These are phyloP conservation scores for Talaromyces borbonicus DNA, from an alignment of 495 filamentous ascomycete genomes.

Conservation along the genomic window DNA sequence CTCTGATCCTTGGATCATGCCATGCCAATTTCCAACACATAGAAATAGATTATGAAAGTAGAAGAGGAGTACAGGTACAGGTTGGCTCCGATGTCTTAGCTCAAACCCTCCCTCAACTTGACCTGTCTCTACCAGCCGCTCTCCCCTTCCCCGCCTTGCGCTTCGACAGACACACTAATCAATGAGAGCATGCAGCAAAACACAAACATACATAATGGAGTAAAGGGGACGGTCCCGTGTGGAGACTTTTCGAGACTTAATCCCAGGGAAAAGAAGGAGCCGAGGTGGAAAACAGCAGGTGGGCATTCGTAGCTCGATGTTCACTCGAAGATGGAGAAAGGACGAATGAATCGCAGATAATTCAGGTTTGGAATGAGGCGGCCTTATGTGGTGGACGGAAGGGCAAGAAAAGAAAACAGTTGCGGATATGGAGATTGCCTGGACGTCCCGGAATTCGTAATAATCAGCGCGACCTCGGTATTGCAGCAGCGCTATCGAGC, in stretches of 20 bases:
- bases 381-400: constrained; percentile 8
- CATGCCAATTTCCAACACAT: constrained; percentile 5
- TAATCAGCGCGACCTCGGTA: constrained; percentile 5
- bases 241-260: too few species aligned
- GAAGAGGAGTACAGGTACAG: constrained; percentile 8
- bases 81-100: not conserved
- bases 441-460: not conserved
- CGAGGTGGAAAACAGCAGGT: constrained; percentile 8
- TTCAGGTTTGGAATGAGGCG: constrained; percentile 11
- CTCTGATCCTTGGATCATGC: not conserved
- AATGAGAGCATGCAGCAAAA: too few species aligned
- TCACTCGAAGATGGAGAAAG: not conserved
- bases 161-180: too few species aligned
- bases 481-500: not conserved
- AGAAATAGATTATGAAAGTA: constrained; percentile 10
- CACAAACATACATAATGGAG: too few species aligned
- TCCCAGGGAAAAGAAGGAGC: constrained; percentile 18
- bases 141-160: not conserved
- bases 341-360: constrained; percentile 11
- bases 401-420: constrained; percentile 7
- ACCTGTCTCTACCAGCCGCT: too few species aligned
- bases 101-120: not conserved
- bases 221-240: too few species aligned
- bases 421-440: not conserved
- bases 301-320: constrained; percentile 1